A percentile compares a stretch with the other conserved stretches of the same genome.
Conservation (phyloP, 1,284 basidiomycete species). For the Pulveroboletus sp. region DNA sequence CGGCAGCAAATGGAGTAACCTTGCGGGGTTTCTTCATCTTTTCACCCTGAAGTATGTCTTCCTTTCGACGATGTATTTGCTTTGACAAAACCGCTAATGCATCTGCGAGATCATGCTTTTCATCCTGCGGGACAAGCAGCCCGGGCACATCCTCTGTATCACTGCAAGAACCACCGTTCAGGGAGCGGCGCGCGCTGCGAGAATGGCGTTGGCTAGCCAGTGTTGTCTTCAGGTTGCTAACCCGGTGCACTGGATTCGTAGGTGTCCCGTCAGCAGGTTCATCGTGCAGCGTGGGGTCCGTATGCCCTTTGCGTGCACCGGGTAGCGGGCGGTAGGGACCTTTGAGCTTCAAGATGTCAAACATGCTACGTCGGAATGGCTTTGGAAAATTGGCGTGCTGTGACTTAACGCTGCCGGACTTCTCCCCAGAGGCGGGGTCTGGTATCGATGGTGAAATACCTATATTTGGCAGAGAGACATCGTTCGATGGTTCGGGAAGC, state of each 20-base stretch:
- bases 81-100: not conserved
- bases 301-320: not conserved
- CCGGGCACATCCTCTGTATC: not conserved
- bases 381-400: conserved; percentile 8
- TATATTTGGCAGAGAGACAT: conserved; percentile 5
- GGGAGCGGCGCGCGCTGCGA: not conserved
- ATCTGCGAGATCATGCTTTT: not conserved
- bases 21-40: not conserved
- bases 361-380: conserved; percentile 31
- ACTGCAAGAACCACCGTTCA: not conserved
- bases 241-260: not conserved
- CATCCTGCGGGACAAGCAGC: not conserved
- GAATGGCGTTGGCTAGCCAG: not conserved
- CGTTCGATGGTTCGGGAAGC: not conserved
- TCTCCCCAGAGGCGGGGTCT: not conserved
- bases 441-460: not conserved
- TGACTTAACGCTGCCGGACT: not conserved
- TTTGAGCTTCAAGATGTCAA: conserved; percentile 30
- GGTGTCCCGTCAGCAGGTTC: not conserved
- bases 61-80: not conserved
- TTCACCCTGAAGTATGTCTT: not conserved
- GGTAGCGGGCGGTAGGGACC: conserved; percentile 1
- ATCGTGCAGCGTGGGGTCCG: not conserved
- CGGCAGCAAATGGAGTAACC: conserved; percentile 15
- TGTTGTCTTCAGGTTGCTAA: not conserved